These are phyloP conservation scores for Alisma plantagoaquatica DNA, from an alignment of 106 monocot species.

Conservation along the genomic window DNA sequence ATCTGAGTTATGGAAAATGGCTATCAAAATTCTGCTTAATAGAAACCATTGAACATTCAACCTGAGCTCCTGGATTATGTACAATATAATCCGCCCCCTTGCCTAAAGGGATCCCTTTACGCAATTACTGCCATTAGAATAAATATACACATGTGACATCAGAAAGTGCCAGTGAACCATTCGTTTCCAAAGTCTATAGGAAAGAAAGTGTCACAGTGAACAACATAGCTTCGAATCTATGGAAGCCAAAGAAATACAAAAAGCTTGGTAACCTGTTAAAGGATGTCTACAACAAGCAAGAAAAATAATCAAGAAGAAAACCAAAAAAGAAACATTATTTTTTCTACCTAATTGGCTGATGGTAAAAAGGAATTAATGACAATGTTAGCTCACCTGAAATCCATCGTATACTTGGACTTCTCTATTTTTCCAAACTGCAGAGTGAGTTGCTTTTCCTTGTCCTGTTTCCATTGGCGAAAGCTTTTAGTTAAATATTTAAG, in stretches of 20 bases:
- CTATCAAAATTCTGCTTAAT: no score
- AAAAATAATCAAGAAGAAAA: constrained; percentile 2
- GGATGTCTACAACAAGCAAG: constrained; percentile 48
- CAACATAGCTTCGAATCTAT: constrained; percentile 95
- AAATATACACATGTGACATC: no score
- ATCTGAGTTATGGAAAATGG: no score
- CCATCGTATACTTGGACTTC: constrained; percentile 69
- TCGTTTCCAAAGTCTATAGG: no score
- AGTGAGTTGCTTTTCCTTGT: constrained; percentile 62
- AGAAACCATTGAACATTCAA: no score
- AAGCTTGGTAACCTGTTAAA: constrained; percentile 93
- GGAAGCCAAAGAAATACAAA: constrained; percentile 85
- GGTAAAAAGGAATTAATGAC: not conserved
- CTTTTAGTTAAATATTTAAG: no score
- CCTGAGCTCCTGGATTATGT: no score
- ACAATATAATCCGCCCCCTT: no score
- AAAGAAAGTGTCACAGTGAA: constrained; percentile 4
- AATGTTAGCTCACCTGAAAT: constrained; percentile 46
- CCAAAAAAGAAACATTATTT: not conserved
- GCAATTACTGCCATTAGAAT: no score
- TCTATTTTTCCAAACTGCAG: constrained; percentile 78
- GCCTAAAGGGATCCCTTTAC: no score
- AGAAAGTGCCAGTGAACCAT: no score
- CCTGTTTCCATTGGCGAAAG: constrained; percentile 16
- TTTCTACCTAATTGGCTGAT: no score